phyloP scores from a whole-genome alignment of 78 protist genomes.

The Salpingoeca rosetta region DNA sequence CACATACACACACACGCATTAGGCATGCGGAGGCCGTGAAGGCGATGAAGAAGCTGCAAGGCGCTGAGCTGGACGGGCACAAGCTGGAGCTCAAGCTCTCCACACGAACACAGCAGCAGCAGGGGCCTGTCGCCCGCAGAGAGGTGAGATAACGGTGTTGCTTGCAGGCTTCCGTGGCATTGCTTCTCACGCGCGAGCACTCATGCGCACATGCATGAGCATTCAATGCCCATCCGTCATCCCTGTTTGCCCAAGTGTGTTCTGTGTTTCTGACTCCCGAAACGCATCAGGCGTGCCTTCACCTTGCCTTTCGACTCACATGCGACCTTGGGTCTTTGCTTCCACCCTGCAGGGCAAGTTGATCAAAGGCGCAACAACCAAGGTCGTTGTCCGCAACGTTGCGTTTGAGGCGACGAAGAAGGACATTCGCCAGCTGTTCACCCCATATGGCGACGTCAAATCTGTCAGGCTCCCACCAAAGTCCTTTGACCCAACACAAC shows the following conservation, averaged over 20 bases:
- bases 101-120: no score
- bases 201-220: no score
- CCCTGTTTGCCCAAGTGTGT: no score
- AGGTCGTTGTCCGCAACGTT: constrained; percentile 80
- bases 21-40: constrained; percentile 21
- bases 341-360: not conserved
- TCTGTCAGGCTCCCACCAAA: not conserved
- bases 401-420: constrained; percentile 87
- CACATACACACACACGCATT: no score
- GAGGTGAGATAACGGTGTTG: no score
- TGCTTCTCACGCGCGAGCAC: no score
- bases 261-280: no score
- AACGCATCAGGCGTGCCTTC: no score
- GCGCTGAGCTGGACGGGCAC: constrained; percentile 49
- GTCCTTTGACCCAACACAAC: not conserved
- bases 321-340: no score
- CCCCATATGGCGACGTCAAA: not conserved
- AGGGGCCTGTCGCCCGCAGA: not conserved
- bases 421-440: constrained; percentile 79
- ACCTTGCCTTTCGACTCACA: no score
- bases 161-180: no score
- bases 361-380: constrained; percentile 14
- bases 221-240: no score
- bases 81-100: constrained; percentile 50
- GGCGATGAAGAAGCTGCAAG: constrained; percentile 26